phyloP scores from a whole-genome alignment of 163 green algal genomes.

The Prototheca cutis region DNA sequence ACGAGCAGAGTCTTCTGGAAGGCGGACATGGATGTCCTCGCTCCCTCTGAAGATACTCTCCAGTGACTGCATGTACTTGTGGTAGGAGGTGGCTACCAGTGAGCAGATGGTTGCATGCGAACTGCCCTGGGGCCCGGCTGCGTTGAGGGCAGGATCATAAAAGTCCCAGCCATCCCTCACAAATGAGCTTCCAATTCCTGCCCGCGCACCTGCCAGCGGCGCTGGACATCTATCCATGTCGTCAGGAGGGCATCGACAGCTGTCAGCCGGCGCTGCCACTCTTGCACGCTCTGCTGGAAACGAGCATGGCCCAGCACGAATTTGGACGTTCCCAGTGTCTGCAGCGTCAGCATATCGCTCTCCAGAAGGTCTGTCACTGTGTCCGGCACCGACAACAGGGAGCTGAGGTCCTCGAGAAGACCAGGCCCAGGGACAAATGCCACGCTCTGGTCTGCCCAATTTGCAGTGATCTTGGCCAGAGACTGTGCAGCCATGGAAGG shows the following conservation, averaged over 20 bases:
- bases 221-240: constrained; percentile 78
- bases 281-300: constrained; percentile 67
- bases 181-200: too few relatives aligned
- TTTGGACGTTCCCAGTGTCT: constrained; percentile 77
- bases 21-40: constrained; percentile 79
- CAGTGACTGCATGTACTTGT: constrained; percentile 60
- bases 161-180: too few relatives aligned
- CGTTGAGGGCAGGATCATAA: too few relatives aligned
- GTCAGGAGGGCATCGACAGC: constrained; percentile 64
- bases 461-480: constrained; percentile 84
- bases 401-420: constrained; percentile 63
- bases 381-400: constrained; percentile 37
- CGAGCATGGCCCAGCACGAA: constrained; percentile 77
- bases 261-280: constrained; percentile 79
- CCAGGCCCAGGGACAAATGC: constrained; percentile 52
- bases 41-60: constrained; percentile 83
- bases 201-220: constrained; percentile 59
- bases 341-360: constrained; percentile 79
- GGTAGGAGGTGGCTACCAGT: too few relatives aligned
- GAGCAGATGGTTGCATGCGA: too few relatives aligned
- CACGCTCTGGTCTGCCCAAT: constrained; percentile 61
- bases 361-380: constrained; percentile 63
- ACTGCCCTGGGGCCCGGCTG: too few relatives aligned
- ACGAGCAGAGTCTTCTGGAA: constrained; percentile 78
- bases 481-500: constrained; percentile 11